Base-by-base conservation (phyloP, 345 rosid genomes). In the Euclidium syriacum region DNA sequence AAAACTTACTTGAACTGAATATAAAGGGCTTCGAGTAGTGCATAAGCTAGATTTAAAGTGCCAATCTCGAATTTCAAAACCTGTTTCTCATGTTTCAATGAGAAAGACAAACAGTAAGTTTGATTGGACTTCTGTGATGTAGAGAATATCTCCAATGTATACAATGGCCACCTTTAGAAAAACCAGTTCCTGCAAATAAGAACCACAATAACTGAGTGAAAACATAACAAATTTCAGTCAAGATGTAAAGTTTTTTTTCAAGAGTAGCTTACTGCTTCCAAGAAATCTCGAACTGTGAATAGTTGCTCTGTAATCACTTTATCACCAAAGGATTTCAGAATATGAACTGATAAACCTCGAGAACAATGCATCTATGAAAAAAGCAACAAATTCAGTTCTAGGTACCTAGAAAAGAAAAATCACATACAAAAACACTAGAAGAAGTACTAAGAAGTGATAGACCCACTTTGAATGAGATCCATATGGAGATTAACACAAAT, bases 391-490 rank as follows among this genome's bases (percentile, higher is more conserved):
- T 1, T 57, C 55, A 71, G 27, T 3, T 56, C 43, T 6, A 33
- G n/a, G 8, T 33, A 83, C 77, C 84, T 77, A 71, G 33, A 48
- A 59, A 25, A 36, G 10, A 39, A 24, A 53, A 48, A 30, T 15
- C 17, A 71, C 12, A 10, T n/a, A n/a, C 10, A 24, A 11, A 46
- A 23, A 20, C 25, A 22, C 29, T 10, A 14, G 22, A 4, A 30
- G 7, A 59, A 62, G 1, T 19, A 33, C n/a, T n/a, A 25, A 39
- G n/a, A 46, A 34, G 23, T 30, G n/a, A n/a, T n/a, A 54, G 11
- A 42, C 80, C 52, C 35, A 84, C 95, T 78, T 88, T 88, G 75
- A 83, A 84, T 7, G 95, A 81, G 68, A 85, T 71, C 96, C 96
- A 88, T 11, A 86, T 29, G 18, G 91, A 78, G 75, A 83, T 42